Evolutionary conservation across 495 filamentous ascomycete species (phyloP).

Genomic region (Evansstolkia leycettana): DNA sequence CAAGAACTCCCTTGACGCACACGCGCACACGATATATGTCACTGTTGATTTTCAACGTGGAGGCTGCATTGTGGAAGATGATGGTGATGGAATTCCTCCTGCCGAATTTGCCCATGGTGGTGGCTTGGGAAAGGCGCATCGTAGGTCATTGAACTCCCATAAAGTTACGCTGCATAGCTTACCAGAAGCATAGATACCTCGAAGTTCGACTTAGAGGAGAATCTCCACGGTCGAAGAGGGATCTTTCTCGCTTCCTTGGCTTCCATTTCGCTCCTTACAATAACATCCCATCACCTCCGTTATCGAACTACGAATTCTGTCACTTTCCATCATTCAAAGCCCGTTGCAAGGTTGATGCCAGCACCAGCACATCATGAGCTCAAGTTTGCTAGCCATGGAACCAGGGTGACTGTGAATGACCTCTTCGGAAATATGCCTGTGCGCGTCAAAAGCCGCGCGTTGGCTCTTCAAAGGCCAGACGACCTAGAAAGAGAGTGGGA

Average conservation of each 20-base stretch:
- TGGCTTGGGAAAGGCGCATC: conserved; percentile 61
- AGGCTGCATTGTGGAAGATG: conserved; percentile 74
- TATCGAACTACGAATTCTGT: conserved; percentile 57
- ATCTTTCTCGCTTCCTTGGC: conserved; percentile 68
- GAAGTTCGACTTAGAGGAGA: conserved; percentile 38
- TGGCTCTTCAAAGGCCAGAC: conserved; percentile 29
- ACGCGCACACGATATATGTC: conserved; percentile 56
- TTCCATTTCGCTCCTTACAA: conserved; percentile 61
- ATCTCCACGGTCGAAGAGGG: conserved; percentile 56
- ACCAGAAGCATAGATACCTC: conserved; percentile 55
- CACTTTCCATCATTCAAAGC: conserved; percentile 55
- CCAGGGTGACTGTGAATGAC: conserved; percentile 67
- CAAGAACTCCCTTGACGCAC: conserved; percentile 78
- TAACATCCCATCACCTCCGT: conserved; percentile 61
- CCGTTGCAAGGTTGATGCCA: conserved; percentile 55
- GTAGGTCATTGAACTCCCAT: conserved; percentile 30
- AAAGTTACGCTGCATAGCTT: conserved; percentile 5
- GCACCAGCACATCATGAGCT: conserved; percentile 50
- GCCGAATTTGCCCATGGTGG: conserved; percentile 57
- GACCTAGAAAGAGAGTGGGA: conserved; percentile 63
- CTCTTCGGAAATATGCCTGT: conserved; percentile 95
- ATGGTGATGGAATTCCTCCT: conserved; percentile 70
- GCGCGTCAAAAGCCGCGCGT: conserved; percentile 70
- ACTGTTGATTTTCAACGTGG: conserved; percentile 66
- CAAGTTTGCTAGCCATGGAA: conserved; percentile 51